These are phyloP conservation scores for Globisporangium sylvaticum DNA, from an alignment of 352 stramenopile genomes.

Conservation along the genomic window DNA sequence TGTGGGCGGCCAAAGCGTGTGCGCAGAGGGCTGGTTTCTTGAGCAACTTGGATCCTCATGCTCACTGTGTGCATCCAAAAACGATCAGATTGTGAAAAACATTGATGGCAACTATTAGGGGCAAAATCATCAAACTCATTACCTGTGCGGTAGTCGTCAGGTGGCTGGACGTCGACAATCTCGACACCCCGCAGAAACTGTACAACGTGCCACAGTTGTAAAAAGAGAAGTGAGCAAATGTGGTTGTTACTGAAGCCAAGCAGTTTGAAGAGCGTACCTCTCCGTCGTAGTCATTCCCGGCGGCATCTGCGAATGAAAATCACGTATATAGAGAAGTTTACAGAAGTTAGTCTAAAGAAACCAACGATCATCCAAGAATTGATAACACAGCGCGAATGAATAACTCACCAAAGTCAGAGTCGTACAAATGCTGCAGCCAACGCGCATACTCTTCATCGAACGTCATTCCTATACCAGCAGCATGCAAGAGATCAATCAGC, in stretches of 20 bases:
- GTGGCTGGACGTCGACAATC: conserved; percentile 29
- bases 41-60: conserved; percentile 34
- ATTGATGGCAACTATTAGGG: too few relatives aligned
- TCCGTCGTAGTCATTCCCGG: conserved; percentile 47
- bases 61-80: conserved; percentile 36
- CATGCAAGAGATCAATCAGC: not conserved
- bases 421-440: conserved; percentile 85
- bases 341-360: not conserved
- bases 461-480: conserved; percentile 37
- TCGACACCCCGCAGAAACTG: conserved; percentile 22
- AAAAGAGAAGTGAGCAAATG: too few relatives aligned
- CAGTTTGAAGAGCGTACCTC: conserved; percentile 27
- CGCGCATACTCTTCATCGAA: conserved; percentile 87
- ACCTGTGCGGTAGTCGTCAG: conserved; percentile 35
- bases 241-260: too few relatives aligned
- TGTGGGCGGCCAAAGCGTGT: conserved; percentile 24
- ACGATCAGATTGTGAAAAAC: not conserved
- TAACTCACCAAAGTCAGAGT: conserved; percentile 79
- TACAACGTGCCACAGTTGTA: too few relatives aligned
- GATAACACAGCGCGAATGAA: too few relatives aligned
- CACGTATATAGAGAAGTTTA: not conserved
- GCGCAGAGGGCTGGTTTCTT: conserved; percentile 24
- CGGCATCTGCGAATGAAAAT: conserved; percentile 27
- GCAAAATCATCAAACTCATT: not conserved
- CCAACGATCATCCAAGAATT: not conserved